Conservation (phyloP, 2,329 filamentous ascomycete genomes). For the Epichloe coenophiala region DNA sequence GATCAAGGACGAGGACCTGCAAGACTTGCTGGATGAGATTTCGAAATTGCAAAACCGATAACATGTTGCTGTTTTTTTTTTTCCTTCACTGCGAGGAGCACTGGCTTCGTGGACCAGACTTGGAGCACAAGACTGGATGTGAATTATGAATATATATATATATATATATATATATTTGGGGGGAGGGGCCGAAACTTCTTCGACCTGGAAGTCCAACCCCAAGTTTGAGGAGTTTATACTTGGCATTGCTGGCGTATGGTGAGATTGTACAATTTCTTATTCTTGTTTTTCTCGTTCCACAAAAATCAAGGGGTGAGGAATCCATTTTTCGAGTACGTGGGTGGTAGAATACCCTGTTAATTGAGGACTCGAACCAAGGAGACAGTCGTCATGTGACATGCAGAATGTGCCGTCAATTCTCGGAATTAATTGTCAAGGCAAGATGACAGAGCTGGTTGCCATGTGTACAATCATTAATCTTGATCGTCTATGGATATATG, state of each 20-base stretch:
- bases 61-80: not conserved
- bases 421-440: too few relatives aligned
- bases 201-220: not conserved
- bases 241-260: constrained; percentile 3
- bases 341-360: not conserved
- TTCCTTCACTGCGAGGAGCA: not conserved
- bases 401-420: too few relatives aligned
- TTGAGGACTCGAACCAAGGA: not conserved
- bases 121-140: not conserved
- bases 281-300: not conserved
- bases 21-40: constrained; percentile 82
- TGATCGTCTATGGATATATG: not conserved
- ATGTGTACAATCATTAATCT: not conserved
- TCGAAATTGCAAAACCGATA: constrained; percentile 52
- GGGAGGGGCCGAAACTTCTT: not conserved
- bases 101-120: not conserved
- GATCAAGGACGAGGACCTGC: constrained; percentile 77
- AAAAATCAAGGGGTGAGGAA: not conserved
- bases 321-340: not conserved
- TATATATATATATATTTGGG: not conserved
- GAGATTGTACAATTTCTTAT: not conserved
- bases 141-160: not conserved
- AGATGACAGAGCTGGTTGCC: not conserved
- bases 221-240: not conserved
- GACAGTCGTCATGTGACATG: not conserved